Conservation (phyloP, 192 early-diverging fungal genomes). For the Rhizophagus sp. region DNA sequence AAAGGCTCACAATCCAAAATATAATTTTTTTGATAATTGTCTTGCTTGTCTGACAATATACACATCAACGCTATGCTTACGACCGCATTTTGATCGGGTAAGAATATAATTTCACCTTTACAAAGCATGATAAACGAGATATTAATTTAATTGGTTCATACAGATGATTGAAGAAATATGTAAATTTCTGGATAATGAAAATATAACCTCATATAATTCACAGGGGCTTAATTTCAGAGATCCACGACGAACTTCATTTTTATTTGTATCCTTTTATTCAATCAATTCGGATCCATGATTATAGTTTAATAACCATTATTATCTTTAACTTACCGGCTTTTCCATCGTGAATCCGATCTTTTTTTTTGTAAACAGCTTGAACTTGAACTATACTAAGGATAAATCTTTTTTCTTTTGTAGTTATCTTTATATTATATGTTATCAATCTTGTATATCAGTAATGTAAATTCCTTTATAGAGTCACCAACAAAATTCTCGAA, state of each 20-base stretch:
- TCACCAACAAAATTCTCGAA: not conserved
- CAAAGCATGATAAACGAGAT: not conserved
- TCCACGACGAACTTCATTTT: constrained; percentile 24
- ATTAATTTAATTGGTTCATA: not conserved
- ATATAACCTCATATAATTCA: constrained; percentile 18
- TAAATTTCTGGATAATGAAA: constrained; percentile 32
- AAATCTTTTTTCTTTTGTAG: not conserved
- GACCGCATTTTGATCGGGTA: constrained; percentile 26
- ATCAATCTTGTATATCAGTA: constrained; percentile 2
- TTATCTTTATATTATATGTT: not conserved
- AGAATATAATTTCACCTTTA: not conserved
- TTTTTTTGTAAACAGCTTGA: constrained; percentile 14
- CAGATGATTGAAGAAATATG: constrained; percentile 31
- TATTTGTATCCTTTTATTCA: constrained; percentile 32
- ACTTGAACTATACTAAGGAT: constrained; percentile 18
- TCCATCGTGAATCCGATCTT: not conserved
- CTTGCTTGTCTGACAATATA: constrained; percentile 28
- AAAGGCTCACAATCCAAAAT: constrained; percentile 27
- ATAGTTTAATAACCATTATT: not conserved
- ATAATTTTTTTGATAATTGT: constrained; percentile 16
- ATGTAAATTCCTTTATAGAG: constrained; percentile 3
- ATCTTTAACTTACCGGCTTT: not conserved
- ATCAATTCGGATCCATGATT: not conserved
- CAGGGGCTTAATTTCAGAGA: constrained; percentile 28
- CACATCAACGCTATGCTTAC: constrained; percentile 19